These are phyloP conservation scores for Nannizzia gypsea DNA, from an alignment of 2,329 filamentous ascomycete genomes.

Conservation along the genomic window DNA sequence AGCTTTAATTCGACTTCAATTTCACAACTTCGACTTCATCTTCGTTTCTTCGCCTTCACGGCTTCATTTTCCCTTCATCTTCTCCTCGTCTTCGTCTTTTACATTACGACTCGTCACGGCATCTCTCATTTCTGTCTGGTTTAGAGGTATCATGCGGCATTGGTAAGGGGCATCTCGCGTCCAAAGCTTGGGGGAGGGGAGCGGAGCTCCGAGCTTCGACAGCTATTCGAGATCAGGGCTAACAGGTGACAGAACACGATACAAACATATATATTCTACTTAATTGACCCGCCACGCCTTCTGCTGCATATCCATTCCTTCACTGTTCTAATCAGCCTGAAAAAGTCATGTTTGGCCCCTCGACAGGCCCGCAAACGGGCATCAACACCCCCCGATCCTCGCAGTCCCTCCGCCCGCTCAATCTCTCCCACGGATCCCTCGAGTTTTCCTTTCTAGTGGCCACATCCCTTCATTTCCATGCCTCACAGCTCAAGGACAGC, in stretches of 20 bases:
- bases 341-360: slow-evolving; percentile 58
- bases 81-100: background rate
- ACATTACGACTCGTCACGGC: slow-evolving; percentile 1
- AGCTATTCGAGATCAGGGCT: background rate
- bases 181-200: background rate
- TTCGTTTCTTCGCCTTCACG: background rate
- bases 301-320: background rate
- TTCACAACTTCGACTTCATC: background rate
- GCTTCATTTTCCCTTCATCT: slow-evolving; percentile 1
- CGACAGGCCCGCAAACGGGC: slow-evolving; percentile 78
- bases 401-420: slow-evolving; percentile 81
- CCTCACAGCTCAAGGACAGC: slow-evolving; percentile 81
- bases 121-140: background rate
- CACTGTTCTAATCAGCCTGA: background rate
- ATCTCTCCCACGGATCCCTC: slow-evolving; percentile 83
- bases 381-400: slow-evolving; percentile 93
- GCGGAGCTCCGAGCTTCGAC: background rate
- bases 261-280: background rate
- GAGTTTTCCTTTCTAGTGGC: slow-evolving; percentile 94
- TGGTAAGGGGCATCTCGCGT: slow-evolving; percentile 2
- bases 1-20: background rate
- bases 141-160: slow-evolving; percentile 1
- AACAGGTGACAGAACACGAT: background rate
- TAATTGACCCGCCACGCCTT: background rate
- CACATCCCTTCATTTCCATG: slow-evolving; percentile 90